Base-by-base conservation (phyloP, 139 green algal genomes). In the Diplosphaera chodatii region DNA sequence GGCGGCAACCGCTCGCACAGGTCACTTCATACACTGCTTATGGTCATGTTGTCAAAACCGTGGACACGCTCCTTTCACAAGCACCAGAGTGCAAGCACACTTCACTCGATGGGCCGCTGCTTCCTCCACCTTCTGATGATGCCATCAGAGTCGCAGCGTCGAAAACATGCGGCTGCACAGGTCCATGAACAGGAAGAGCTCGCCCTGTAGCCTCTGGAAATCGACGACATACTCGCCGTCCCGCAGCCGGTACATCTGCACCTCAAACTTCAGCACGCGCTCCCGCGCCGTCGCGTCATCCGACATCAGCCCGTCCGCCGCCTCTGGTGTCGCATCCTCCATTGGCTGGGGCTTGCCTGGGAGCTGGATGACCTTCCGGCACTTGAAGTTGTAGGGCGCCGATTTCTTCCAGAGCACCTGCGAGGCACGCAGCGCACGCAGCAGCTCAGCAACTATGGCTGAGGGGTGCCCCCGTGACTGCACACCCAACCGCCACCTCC, bases 211-310 rank as follows among this genome's bases (percentile, higher is more conserved):
- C 0, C 86, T 81, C 85, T 93, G 95, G 29, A 98, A 73, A 79
- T 99, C 95, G 0, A 99, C 77, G 6, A 92, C 68, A 77, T 97
- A 99, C 76, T 98, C 91, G 18, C 95, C 91, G 31, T 99, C 94
- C 55, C 90, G 78, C 33, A 95, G 67, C 66, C 95, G 95, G 84
- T 98, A 99, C 78, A 99, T 82, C 86, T 98, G 93, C 27, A 88
- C 74, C 83, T 98, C 94, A 74, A 98, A 96, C 76, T 96, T 96
- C 41, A 95, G 72, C 56, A 80, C 67, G 30, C 55, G 71, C 73
- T 78, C 55, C 30, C 71, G 37, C 10, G 37, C 10, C 37, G 37
- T 10, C 10, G 37, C 37, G 37, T 48, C 37, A 10, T 48, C 37
- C 10, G 37, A 6, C 48, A 59, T 59, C 48, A 4, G 3, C 13